Evolutionary conservation across 805 yeast genomes (phyloP).

Genomic region (Wickerhamiella domercqiae): DNA sequence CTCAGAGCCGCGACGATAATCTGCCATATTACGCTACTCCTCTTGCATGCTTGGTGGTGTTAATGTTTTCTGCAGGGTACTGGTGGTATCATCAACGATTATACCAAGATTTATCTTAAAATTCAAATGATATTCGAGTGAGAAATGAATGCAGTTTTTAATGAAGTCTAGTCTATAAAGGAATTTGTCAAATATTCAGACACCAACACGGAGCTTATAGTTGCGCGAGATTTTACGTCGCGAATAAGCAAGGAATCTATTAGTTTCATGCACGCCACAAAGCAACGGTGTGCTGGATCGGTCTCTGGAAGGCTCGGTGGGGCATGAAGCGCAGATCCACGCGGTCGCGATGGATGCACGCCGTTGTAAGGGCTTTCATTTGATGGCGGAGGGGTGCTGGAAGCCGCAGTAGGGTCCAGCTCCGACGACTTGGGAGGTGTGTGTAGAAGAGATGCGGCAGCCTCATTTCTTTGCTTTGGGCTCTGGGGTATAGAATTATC

Average conservation of each 20-base stretch:
- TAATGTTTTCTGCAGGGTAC: constrained; percentile 30
- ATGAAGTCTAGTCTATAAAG: no score
- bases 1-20: constrained; percentile 13
- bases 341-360: background rate
- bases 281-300: background rate
- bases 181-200: no score
- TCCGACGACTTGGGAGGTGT: background rate
- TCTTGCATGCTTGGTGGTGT: constrained; percentile 34
- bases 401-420: background rate
- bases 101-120: no score
- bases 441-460: background rate
- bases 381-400: no score
- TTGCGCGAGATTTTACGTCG: constrained; percentile 21
- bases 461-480: no score
- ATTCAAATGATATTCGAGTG: no score
- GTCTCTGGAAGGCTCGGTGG: background rate
- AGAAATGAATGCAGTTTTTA: no score
- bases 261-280: constrained; percentile 44
- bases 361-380: background rate
- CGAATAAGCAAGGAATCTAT: constrained; percentile 55
- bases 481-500: no score
- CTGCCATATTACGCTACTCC: constrained; percentile 49
- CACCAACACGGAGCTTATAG: background rate
- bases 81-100: constrained; percentile 18
- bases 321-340: background rate